Evolutionary conservation across 2,329 filamentous ascomycete species (phyloP).

Genomic region (Whalleya microplaca): DNA sequence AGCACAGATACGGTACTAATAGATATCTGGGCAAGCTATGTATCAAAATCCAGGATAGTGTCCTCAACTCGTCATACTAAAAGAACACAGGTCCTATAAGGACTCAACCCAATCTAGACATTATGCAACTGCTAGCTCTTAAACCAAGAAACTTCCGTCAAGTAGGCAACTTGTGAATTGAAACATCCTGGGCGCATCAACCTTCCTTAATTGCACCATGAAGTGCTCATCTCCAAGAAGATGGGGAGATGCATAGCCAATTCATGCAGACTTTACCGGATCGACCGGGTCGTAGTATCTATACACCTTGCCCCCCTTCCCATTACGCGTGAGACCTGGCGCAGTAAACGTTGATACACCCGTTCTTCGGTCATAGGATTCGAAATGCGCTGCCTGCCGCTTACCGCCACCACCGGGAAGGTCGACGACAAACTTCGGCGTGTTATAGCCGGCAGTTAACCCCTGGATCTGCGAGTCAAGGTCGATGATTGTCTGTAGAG

Average conservation of each 20-base stretch:
- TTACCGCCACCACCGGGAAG: slow-evolving; percentile 67
- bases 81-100: background rate
- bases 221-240: background rate
- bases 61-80: background rate
- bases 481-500: slow-evolving; percentile 60
- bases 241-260: background rate
- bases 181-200: background rate
- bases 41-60: background rate
- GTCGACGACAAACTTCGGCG: slow-evolving; percentile 65
- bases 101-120: background rate
- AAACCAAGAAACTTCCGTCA: background rate
- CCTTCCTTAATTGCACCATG: background rate
- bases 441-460: slow-evolving; percentile 65
- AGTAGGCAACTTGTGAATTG: background rate
- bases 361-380: slow-evolving; percentile 55
- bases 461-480: slow-evolving; percentile 62
- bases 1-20: too few species aligned
- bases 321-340: slow-evolving; percentile 53
- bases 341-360: slow-evolving; percentile 60
- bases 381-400: slow-evolving; percentile 56
- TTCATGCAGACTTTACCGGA: slow-evolving; percentile 7
- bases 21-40: background rate
- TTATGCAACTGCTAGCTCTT: background rate
- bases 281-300: slow-evolving; percentile 61
- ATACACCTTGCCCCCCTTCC: slow-evolving; percentile 54